Evolutionary conservation across 352 stramenopile genomes (phyloP), one percentile per base, ranked within the genome.

Genomic region (Pythium oligandrum): DNA sequence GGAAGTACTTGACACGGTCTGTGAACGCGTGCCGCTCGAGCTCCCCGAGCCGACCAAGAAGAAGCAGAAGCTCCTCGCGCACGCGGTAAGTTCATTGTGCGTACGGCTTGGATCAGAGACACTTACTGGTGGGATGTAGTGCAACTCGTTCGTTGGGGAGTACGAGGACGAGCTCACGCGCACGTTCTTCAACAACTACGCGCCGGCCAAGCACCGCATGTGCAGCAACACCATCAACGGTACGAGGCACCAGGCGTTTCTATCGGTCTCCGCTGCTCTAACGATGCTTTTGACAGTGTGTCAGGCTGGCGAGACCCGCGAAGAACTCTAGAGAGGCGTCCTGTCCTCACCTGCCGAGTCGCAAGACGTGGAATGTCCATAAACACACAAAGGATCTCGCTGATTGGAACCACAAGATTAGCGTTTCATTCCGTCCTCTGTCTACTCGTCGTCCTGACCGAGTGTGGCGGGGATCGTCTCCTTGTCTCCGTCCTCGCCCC

Each of bases 121-220:
- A 40, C 31, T 55, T 30, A 34, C 34, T 59, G 3, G 34, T 36
- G 35, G 6, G 10, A 17, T 47, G 1, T 43, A 93, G 83, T 93
- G 83, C 67, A 73, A 63, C n/a, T 69, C 78, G 49, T 93, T 93
- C 39, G 63, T 91, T 10, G 80, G 78, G 39, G 76, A 74, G 40
- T 93, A 87, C 61, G 83, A 89, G 57, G 78, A 93, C 54, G 78
- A 91, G 51, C 63, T 93, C 49, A 93, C 78, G 44, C 66, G 68
- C 12, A 61, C 67, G 1, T 93, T 90, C 50, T 93, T 89, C 68
- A 76, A 91, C 56, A 61, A 93, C 59, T 89, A 85, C 53, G 69
- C 75, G 39, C 77, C 83, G 4, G 75, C 78, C 6, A 78, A 73
- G 50, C 57, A 85, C 17, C 67, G 75, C n/a, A 70, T 87, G 63